Base-by-base conservation (phyloP, 306 rosid species). In the Vicia faba region DNA sequence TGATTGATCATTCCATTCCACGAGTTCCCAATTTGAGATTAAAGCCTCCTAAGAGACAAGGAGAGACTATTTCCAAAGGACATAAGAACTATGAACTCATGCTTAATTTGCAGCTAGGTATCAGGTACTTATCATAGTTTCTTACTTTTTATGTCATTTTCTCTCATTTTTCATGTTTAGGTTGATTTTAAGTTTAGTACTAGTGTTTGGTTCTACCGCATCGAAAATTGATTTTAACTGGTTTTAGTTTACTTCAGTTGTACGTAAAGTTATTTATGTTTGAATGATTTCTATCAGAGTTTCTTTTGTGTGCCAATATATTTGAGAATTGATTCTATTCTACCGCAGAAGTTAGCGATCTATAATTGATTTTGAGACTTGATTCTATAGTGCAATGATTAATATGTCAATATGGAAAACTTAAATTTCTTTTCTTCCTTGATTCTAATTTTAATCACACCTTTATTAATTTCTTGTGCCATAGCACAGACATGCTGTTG, bases 401-500 rank as follows among this genome's bases (percentile, higher is more conserved):
- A 41, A 61, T 49, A 20, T 55, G 55, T 50, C 41, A 67, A 56
- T 48, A 1, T 72, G 70, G 61, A 63, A 77, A 53, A 56, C 40
- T 13, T 36, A 23, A 14, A 53, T 23, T 28, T 10, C 43, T 48
- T 23, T 28, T 8, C 44, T 74, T 73, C 14, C 40, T 3, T 78
- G 71, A 73, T 77, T 77, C 62, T 66, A 66, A 61, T 79, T 79
- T 79, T 87, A 77, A 76, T 57, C 62, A 70, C 75, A 67, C 8
- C 81, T 72, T 75, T 73, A 78, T 79, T 82, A 82, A 79, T 87
- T 80, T 76, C 56, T 75, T 77, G 86, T 79, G 87, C 88, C 88
- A 84, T 89, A 87, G 92, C 89, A 70, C 95, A 93, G 99, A 80
- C 99, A 95, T 86, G 86, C 99, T 64, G 95, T 95, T 74, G 99